Conservation (phyloP, 1,139 yeast species). For the Magnusiomyces ingens region DNA sequence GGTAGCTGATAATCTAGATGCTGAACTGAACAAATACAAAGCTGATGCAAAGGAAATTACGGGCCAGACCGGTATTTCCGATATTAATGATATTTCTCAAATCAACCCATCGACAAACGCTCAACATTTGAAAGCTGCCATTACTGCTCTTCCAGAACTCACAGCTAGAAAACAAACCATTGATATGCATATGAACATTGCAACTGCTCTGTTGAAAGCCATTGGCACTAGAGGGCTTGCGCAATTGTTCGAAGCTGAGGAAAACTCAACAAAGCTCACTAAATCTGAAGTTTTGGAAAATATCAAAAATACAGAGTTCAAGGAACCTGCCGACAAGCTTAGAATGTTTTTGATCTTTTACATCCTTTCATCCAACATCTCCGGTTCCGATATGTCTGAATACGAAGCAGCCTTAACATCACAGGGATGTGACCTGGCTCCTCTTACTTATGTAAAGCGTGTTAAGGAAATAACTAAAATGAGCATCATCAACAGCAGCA, state of each 20-base stretch:
- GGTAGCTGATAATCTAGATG: slow-evolving; percentile 92
- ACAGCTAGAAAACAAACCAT: slow-evolving; percentile 82
- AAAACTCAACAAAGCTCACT: slow-evolving; percentile 42
- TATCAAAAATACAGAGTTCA: slow-evolving; percentile 36
- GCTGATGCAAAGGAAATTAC: slow-evolving; percentile 84
- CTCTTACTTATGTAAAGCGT: slow-evolving; percentile 68
- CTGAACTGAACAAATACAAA: slow-evolving; percentile 72
- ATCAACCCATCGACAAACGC: slow-evolving; percentile 44
- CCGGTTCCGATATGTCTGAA: slow-evolving; percentile 54
- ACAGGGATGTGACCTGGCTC: slow-evolving; percentile 55
- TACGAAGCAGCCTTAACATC: slow-evolving; percentile 59
- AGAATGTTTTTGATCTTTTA: slow-evolving; percentile 79
- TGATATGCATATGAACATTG: slow-evolving; percentile 96
- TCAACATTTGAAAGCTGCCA: slow-evolving; percentile 78
- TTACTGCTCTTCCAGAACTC: slow-evolving; percentile 84
- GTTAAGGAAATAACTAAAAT: slow-evolving; percentile 73
- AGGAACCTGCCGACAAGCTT: slow-evolving; percentile 67
- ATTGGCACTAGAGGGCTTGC: slow-evolving; percentile 82
- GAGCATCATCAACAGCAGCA: slow-evolving; percentile 41
- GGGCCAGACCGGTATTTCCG: slow-evolving; percentile 62
- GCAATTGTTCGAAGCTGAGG: slow-evolving; percentile 89
- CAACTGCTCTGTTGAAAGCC: slow-evolving; percentile 75
- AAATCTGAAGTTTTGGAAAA: slow-evolving; percentile 41
- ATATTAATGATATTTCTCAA: slow-evolving; percentile 53
- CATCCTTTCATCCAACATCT: slow-evolving; percentile 47